Evolutionary conservation across 208 protist species (phyloP), one percentile per base, ranked within the genome.

Genomic region (Lotmaria passim): DNA sequence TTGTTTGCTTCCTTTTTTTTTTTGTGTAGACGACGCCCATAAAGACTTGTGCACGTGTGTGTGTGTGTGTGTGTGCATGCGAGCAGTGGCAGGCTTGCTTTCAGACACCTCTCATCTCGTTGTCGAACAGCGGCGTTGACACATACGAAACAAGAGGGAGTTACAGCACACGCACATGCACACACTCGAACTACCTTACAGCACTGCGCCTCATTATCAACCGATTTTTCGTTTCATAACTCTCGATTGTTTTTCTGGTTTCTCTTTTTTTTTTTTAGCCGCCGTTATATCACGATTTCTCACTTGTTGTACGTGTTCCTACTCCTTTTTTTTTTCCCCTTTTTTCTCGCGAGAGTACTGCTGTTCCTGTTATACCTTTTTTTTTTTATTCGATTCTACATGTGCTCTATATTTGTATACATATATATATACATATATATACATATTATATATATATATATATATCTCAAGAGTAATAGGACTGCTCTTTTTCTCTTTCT

Each of bases 231-330:
- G 52, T 12, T 21, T 55, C 4, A 26, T 24, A 41, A 26, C 52
- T 57, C 19, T 57, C 39, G 26, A 10, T 19, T 46, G 5, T 3
- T 46, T 46, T 55, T 55, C 11, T 55, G 26, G 6, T 14, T 28
- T 21, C 24, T 48, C 33, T 33, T 61, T 48, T 51, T 63, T 63
- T 51, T 21, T 50, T 51, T 38, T 34, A 8, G 41, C 57, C 57
- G 57, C 57, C 57, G 36, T 39, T 63, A 63, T n/a, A 5, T 63
- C 57, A 63, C 39, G 41, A 63, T 63, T 50, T 63, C 57, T 51
- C 7, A 6, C 24, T 11, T 63, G 57, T 63, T 63, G 57, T 63
- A 24, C n/a, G 24, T 61, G 34, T 39, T 38, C 3, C 57, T 63
- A 38, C 39, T 63, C 17, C 38, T 58, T n/a, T 58, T 46, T 17